A percentile compares a stretch with the other conserved stretches of the same genome.
Conservation (phyloP, 2,329 filamentous ascomycete genomes). For the Fonsecaea nubica region DNA sequence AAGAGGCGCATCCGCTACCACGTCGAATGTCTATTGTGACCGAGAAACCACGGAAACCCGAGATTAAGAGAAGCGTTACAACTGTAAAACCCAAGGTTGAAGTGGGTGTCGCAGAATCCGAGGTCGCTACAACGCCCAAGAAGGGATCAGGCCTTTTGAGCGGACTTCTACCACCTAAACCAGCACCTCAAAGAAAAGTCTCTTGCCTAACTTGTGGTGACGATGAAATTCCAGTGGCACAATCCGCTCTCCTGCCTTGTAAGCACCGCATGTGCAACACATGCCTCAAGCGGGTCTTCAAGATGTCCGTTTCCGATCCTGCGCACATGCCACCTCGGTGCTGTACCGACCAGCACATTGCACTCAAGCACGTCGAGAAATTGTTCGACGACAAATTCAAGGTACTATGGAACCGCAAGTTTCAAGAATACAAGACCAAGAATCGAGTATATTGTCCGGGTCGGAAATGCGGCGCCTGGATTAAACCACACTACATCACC, state of each 20-base stretch:
- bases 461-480: conserved; percentile 77
- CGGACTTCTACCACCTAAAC: conserved; percentile 28
- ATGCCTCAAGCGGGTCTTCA: conserved; percentile 77
- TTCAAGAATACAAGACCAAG: conserved; percentile 73
- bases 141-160: conserved; percentile 28
- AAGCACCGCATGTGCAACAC: conserved; percentile 80
- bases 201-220: conserved; percentile 75
- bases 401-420: conserved; percentile 79
- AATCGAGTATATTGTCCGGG: conserved; percentile 80
- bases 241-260: conserved; percentile 75
- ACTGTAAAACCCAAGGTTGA: conserved; percentile 22
- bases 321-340: conserved; percentile 85
- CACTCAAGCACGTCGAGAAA: conserved; percentile 75
- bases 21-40: conserved; percentile 7
- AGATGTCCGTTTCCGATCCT: conserved; percentile 75
- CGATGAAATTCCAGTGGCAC: conserved; percentile 68
- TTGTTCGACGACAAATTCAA: conserved; percentile 79
- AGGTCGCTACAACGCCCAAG: conserved; percentile 18
- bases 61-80: conserved; percentile 34
- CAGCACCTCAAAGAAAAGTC: conserved; percentile 56
- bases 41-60: conserved; percentile 22
- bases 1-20: conserved; percentile 9
- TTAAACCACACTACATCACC: conserved; percentile 73
- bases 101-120: conserved; percentile 18
- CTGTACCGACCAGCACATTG: conserved; percentile 75